Conservation (phyloP, 1,284 basidiomycete genomes). For the Melampsora medusae region DNA sequence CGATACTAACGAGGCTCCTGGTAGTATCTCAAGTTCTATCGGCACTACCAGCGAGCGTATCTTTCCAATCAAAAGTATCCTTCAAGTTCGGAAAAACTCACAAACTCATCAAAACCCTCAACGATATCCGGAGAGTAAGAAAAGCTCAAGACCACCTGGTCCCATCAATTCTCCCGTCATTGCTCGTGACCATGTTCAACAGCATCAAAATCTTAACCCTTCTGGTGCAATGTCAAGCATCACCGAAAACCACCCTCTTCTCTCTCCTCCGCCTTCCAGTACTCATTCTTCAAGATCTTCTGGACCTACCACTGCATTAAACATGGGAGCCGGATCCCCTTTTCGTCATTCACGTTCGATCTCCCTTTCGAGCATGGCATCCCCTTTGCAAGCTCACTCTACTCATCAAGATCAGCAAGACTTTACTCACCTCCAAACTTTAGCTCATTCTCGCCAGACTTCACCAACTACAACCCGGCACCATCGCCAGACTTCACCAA, state of each 20-base stretch:
- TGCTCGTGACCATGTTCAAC: conserved; percentile 14
- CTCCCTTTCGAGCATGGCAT: neutral
- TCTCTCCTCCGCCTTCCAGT: neutral
- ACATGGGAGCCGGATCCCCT: conserved; percentile 5
- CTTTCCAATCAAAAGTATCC: conserved; percentile 13
- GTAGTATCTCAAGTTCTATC: neutral
- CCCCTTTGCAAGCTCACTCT: too few relatives aligned
- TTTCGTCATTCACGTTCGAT: neutral
- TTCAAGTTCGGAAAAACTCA: neutral
- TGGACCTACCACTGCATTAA: neutral
- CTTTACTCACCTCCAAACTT: neutral
- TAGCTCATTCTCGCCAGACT: neutral
- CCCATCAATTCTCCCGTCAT: neutral
- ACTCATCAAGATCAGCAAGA: neutral
- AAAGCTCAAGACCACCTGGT: neutral
- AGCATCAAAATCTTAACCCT: neutral
- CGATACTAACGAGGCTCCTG: neutral
- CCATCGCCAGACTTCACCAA: neutral
- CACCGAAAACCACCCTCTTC: neutral
- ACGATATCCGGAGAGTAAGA: neutral
- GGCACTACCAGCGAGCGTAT: conserved; percentile 1
- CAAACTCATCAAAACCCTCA: neutral
- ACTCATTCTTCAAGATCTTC: neutral
- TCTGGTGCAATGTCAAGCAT: neutral
- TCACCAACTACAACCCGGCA: neutral